phyloP scores from a whole-genome alignment of 768 basidiomycete genomes.

The Lactarius quietus region DNA sequence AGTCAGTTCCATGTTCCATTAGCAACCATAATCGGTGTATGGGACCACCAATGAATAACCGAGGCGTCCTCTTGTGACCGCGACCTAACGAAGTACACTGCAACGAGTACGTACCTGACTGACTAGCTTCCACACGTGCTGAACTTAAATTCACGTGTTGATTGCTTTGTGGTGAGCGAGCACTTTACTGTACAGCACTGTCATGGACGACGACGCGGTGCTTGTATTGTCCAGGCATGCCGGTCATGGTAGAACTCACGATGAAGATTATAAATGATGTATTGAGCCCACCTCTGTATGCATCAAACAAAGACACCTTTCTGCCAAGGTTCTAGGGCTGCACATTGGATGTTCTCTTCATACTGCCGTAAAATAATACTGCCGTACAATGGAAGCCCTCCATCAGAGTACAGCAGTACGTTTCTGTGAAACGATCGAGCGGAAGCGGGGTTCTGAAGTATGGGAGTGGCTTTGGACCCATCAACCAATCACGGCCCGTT shows the following conservation, averaged over 20 bases:
- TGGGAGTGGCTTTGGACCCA: neutral
- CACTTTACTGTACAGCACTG: neutral
- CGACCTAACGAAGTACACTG: neutral
- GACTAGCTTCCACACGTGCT: conserved; percentile 6
- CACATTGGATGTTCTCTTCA: conserved; percentile 54
- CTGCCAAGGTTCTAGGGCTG: conserved; percentile 50
- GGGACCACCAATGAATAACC: conserved; percentile 52
- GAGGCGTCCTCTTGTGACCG: conserved; percentile 58
- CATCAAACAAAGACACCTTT: conserved; percentile 43
- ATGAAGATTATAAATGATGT: conserved; percentile 51
- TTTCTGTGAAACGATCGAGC: conserved; percentile 20
- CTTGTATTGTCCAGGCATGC: no score
- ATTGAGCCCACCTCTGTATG: conserved; percentile 36
- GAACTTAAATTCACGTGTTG: neutral
- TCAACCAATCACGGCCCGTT: conserved; percentile 47
- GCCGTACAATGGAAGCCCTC: conserved; percentile 53
- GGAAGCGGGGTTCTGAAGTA: neutral
- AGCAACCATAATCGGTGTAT: conserved; percentile 1
- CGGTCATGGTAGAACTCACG: conserved; percentile 41
- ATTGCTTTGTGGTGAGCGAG: no score
- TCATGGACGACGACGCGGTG: neutral
- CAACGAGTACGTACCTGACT: conserved; percentile 38
- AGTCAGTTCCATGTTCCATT: neutral
- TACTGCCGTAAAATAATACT: conserved; percentile 60
- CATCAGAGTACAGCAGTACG: conserved; percentile 52